These are phyloP conservation scores for Exophiala aquamarina DNA, from an alignment of 2,329 filamentous ascomycete species.

Conservation along the genomic window DNA sequence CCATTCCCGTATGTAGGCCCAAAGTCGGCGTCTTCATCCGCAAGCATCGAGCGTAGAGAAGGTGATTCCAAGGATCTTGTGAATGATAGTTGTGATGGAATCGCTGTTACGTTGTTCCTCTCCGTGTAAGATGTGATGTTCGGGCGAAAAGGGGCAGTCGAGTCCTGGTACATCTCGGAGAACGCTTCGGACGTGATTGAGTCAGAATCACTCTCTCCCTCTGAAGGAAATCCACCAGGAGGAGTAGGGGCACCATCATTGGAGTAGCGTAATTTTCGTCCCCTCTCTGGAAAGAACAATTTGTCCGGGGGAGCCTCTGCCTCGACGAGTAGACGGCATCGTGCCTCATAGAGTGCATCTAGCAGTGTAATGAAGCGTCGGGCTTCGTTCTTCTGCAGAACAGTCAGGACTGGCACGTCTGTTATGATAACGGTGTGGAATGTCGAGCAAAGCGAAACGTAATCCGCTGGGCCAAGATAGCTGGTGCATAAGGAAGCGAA, in stretches of 20 bases:
- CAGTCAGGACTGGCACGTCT: conserved; percentile 65
- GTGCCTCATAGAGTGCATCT: conserved; percentile 78
- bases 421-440: conserved; percentile 78
- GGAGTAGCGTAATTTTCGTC: conserved; percentile 17
- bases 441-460: conserved; percentile 75
- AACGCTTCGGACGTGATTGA: conserved; percentile 65
- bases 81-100: conserved; percentile 4
- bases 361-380: conserved; percentile 76
- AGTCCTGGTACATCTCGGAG: conserved; percentile 76
- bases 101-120: conserved; percentile 27
- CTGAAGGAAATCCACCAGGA: too few relatives aligned
- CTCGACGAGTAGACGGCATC: conserved; percentile 70
- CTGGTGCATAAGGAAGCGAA: conserved; percentile 67
- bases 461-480: conserved; percentile 74
- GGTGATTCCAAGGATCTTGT: conserved; percentile 16
- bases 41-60: conserved; percentile 30
- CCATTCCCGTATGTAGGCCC: conserved; percentile 33
- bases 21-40: conserved; percentile 35
- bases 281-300: conserved; percentile 71
- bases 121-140: conserved; percentile 68
- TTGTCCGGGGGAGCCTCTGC: conserved; percentile 69
- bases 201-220: conserved; percentile 37
- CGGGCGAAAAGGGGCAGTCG: conserved; percentile 72
- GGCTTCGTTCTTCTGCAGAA: conserved; percentile 76
- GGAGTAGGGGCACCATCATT: not conserved